Evolutionary conservation across 805 yeast species (phyloP).

Genomic region (Metahyphopichia silvanorum): DNA sequence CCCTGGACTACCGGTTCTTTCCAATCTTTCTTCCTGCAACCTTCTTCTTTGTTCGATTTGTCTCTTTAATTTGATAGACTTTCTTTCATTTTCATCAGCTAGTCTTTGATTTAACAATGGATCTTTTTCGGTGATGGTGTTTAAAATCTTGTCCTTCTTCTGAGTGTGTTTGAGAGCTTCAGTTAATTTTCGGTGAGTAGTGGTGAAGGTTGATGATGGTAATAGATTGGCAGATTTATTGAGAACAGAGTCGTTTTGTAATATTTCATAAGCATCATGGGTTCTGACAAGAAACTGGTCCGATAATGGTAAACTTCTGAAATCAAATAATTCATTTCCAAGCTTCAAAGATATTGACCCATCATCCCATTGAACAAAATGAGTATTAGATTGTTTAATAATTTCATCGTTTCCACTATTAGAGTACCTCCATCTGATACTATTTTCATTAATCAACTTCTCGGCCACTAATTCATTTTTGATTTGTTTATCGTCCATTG

Average conservation of each 20-base stretch:
- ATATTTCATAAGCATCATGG: constrained; percentile 66
- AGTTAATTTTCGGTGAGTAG: constrained; percentile 77
- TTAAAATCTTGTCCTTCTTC: constrained; percentile 47
- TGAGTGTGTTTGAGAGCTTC: constrained; percentile 56
- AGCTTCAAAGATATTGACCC: constrained; percentile 82
- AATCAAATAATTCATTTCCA: constrained; percentile 86
- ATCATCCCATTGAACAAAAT: constrained; percentile 91
- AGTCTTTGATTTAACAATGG: constrained; percentile 67
- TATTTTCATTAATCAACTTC: constrained; percentile 71
- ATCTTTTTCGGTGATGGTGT: constrained; percentile 56
- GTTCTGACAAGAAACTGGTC: constrained; percentile 73
- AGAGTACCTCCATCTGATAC: constrained; percentile 92
- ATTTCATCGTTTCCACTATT: constrained; percentile 68
- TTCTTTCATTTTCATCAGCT: constrained; percentile 59
- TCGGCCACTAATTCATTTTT: constrained; percentile 52
- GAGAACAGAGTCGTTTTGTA: constrained; percentile 66
- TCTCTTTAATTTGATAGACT: constrained; percentile 59
- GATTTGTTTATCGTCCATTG: constrained; percentile 40
- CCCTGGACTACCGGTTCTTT: constrained; percentile 40
- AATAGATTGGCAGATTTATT: constrained; percentile 67
- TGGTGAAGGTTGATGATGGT: constrained; percentile 88
- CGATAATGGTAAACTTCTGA: constrained; percentile 56
- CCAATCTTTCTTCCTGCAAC: constrained; percentile 57
- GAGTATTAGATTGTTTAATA: constrained; percentile 83
- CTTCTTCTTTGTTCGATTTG: constrained; percentile 61